Conservation (phyloP, 495 filamentous ascomycete genomes). For the Podospora australis region DNA sequence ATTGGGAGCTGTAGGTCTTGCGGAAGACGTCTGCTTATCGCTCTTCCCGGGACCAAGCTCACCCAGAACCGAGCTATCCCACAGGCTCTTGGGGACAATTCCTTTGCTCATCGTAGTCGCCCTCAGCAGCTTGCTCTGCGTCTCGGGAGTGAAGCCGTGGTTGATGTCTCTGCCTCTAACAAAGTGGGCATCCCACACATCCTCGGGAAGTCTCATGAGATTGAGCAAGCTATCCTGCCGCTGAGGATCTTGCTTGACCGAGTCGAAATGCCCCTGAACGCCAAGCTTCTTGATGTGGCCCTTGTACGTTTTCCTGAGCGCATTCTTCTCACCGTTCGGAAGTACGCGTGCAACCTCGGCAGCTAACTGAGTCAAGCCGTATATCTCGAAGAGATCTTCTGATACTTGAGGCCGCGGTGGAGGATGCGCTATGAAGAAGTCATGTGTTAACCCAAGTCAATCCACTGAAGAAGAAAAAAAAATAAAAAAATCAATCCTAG, state of each 20-base stretch:
- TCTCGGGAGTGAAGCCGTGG: conserved; percentile 38
- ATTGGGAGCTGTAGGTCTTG: conserved; percentile 37
- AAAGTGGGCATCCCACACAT: conserved; percentile 48
- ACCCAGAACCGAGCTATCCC: conserved; percentile 48
- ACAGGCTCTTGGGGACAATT: conserved; percentile 38
- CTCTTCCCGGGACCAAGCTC: conserved; percentile 36
- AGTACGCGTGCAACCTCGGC: conserved; percentile 47
- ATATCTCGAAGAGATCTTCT: conserved; percentile 48
- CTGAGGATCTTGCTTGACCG: conserved; percentile 38
- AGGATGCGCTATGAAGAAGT: conserved; percentile 41
- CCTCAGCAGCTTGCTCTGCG: conserved; percentile 28
- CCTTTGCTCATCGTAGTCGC: conserved; percentile 47
- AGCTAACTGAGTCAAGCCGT: conserved; percentile 42
- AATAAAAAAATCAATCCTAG: conserved; percentile 4
- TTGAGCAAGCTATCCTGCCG: conserved; percentile 31
- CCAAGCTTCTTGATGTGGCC: conserved; percentile 50
- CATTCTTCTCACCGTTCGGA: conserved; percentile 50
- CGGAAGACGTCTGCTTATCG: conserved; percentile 28
- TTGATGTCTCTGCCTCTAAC: conserved; percentile 50
- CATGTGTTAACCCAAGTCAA: conserved; percentile 45
- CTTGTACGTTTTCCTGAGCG: conserved; percentile 54
- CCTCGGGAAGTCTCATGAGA: conserved; percentile 45
- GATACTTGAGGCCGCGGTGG: conserved; percentile 32
- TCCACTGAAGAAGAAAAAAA: conserved; percentile 14
- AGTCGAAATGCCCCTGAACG: conserved; percentile 48